Percentiles rank a stretch among this genome's conserved stretches.
Conservation (phyloP, 139 green algal genomes). For the Pseudopediastrum boryanum region DNA sequence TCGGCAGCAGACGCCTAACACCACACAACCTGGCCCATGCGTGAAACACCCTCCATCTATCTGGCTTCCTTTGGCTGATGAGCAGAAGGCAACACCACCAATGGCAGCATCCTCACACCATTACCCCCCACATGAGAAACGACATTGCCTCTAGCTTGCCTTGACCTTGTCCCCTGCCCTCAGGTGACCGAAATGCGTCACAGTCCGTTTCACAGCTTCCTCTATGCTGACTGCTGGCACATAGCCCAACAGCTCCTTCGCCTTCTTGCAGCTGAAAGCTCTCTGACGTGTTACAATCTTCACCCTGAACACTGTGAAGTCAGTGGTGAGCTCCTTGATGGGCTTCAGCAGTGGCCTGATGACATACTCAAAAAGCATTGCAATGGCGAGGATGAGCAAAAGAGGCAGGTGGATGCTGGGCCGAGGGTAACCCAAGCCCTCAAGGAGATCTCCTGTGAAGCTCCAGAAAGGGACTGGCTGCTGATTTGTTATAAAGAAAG, state of each 20-base stretch:
- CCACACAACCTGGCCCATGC: too few relatives aligned
- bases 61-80: too few relatives aligned
- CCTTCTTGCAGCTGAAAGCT: slow-evolving; percentile 53
- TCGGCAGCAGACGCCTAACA: too few relatives aligned
- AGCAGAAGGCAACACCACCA: too few relatives aligned
- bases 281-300: slow-evolving; percentile 56
- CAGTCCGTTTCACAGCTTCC: slow-evolving; percentile 61
- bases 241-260: slow-evolving; percentile 64
- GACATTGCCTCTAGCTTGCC: too few relatives aligned
- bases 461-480: slow-evolving; percentile 84
- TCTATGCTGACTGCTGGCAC: slow-evolving; percentile 52
- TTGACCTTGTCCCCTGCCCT: too few relatives aligned
- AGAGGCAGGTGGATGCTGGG: slow-evolving; percentile 71
- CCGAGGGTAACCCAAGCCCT: slow-evolving; percentile 79
- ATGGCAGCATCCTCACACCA: too few relatives aligned
- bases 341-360: slow-evolving; percentile 60
- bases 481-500: slow-evolving; percentile 93
- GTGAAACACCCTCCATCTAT: too few relatives aligned
- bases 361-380: slow-evolving; percentile 76
- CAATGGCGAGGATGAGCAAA: slow-evolving; percentile 75
- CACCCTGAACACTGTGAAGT: slow-evolving; percentile 75
- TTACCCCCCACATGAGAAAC: too few relatives aligned
- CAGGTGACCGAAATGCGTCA: slow-evolving; percentile 59
- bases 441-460: slow-evolving; percentile 84
- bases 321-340: slow-evolving; percentile 57